Conservation (phyloP, 139 green algal genomes). For the Micromonas pusilla region DNA sequence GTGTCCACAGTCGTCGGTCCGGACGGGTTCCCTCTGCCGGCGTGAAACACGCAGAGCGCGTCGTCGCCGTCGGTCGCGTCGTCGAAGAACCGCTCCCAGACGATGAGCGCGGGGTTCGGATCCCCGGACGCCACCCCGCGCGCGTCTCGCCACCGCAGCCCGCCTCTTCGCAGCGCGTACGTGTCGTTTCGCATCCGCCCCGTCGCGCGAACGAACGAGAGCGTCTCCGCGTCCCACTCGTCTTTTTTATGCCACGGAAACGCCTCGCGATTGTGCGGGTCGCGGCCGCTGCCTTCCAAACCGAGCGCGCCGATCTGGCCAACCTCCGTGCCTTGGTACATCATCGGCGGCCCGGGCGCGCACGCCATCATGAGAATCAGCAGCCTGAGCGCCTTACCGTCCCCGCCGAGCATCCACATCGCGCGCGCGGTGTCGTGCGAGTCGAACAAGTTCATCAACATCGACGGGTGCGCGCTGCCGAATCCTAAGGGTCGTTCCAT, state of each 20-base stretch:
- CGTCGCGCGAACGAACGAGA: not conserved
- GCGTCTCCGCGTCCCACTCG: not conserved
- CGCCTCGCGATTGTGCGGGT: not conserved
- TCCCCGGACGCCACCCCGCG: not conserved
- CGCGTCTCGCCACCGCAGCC: not conserved
- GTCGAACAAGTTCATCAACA: not conserved
- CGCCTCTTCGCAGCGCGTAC: constrained; percentile 4
- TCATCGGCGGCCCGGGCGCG: not conserved
- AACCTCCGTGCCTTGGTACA: not conserved
- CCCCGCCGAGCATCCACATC: not conserved
- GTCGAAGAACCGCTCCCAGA: not conserved
- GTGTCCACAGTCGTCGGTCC: not conserved
- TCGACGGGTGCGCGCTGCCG: not conserved
- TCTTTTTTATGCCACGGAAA: constrained; percentile 1
- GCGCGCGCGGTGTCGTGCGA: not conserved
- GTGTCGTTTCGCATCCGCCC: not conserved
- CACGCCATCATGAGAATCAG: not conserved
- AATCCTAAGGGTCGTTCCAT: too few species aligned
- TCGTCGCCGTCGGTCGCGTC: not conserved
- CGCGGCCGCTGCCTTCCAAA: not conserved
- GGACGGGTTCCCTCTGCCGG: not conserved
- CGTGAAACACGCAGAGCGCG: not conserved
- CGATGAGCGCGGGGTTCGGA: not conserved
- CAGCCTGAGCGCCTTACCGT: not conserved
- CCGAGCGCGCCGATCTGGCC: not conserved